These are phyloP conservation scores for Candida morakotiae DNA, from an alignment of 805 yeast species.

Conservation along the genomic window DNA sequence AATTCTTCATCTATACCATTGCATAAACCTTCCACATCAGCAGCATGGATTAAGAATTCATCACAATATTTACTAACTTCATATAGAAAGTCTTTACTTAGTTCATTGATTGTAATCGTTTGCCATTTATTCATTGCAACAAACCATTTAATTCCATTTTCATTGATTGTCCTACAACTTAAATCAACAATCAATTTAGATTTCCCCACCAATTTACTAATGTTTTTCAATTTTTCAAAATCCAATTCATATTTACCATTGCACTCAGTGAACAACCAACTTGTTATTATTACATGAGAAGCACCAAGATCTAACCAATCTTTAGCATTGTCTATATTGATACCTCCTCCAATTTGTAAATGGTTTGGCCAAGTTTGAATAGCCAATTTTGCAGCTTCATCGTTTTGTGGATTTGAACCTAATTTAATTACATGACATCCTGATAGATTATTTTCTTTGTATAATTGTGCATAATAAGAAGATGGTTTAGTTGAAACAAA, in stretches of 20 bases:
- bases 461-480: conserved; percentile 68
- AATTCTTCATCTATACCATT: conserved; percentile 83
- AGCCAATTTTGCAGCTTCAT: conserved; percentile 77
- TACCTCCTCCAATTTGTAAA: conserved; percentile 93
- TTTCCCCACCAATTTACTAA: conserved; percentile 59
- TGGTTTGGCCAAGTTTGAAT: conserved; percentile 65
- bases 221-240: conserved; percentile 46
- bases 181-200: conserved; percentile 76
- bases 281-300: conserved; percentile 84
- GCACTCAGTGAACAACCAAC: conserved; percentile 78
- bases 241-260: conserved; percentile 35
- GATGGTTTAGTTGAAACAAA: conserved; percentile 76
- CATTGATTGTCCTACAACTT: conserved; percentile 59
- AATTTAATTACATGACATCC: conserved; percentile 94
- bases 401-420: conserved; percentile 74
- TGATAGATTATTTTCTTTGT: conserved; percentile 48
- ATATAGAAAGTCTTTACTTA: conserved; percentile 51
- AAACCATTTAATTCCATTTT: conserved; percentile 54
- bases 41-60: conserved; percentile 94
- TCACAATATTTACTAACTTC: conserved; percentile 62
- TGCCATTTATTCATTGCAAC: conserved; percentile 99
- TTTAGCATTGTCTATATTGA: conserved; percentile 66
- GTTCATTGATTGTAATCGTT: conserved; percentile 64
- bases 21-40: conserved; percentile 97
- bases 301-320: conserved; percentile 79